Conservation (phyloP, 257 asterid species). For the Thymus quinquecostatus region DNA sequence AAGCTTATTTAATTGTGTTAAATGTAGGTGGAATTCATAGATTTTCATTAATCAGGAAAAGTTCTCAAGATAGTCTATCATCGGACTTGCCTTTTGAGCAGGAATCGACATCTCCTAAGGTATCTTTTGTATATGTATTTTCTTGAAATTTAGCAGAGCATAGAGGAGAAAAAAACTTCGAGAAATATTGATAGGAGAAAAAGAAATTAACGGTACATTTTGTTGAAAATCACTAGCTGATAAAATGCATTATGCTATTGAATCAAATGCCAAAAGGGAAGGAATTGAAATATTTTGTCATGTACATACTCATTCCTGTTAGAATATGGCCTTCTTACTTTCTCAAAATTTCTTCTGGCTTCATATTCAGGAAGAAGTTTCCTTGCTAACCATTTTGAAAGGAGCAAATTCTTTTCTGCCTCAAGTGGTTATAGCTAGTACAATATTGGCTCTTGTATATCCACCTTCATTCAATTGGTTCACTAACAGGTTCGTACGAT, state of each 20-base stretch:
- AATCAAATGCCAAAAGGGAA: not conserved
- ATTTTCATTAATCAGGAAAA: constrained; percentile 36
- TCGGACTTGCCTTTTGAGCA: constrained; percentile 39
- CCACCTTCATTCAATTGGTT: constrained; percentile 98
- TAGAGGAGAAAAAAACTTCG: not conserved
- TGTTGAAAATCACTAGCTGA: not conserved
- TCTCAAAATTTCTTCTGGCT: constrained; percentile 28
- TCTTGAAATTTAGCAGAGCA: not conserved
- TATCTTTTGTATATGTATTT: constrained; percentile 28
- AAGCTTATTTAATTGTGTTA: constrained; percentile 3
- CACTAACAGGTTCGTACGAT: constrained; percentile 71
- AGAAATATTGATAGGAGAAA: too few relatives aligned
- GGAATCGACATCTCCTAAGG: constrained; percentile 46
- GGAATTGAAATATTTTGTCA: not conserved
- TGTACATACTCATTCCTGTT: not conserved
- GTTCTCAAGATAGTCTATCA: constrained; percentile 41
- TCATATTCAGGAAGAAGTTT: constrained; percentile 36
- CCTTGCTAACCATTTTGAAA: constrained; percentile 53
- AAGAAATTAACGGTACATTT: not conserved
- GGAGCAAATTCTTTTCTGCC: constrained; percentile 86
- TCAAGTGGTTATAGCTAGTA: constrained; percentile 90
- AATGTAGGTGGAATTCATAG: constrained; percentile 48
- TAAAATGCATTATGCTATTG: not conserved
- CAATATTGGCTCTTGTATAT: constrained; percentile 83
- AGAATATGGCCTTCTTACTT: not conserved